Base-by-base conservation (phyloP, 306 rosid species). In the Acmispon strigosus region DNA sequence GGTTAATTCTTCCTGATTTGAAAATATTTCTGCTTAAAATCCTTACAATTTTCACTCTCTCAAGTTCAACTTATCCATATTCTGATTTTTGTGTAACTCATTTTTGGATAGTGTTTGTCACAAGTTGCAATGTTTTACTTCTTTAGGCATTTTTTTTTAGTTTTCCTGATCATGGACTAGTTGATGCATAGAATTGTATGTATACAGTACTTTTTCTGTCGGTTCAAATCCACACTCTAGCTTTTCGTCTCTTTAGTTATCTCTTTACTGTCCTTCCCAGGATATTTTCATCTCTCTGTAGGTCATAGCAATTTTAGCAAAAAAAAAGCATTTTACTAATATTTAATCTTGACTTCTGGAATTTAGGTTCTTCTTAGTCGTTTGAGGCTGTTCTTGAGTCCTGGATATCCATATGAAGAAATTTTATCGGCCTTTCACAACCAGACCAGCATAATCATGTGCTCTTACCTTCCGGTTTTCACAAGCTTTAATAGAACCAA, bases 341-440 rank as follows among this genome's bases (percentile, higher is more conserved):
- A 44, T 57, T 60, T 47, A 51, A 48, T 69, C 41, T 66, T 74
- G 13, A 59, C 9, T 44, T 72, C 56, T 82, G 66, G 50, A 76
- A 15, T 58, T 29, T 72, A 95, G 99, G 96, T 95, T 65, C 99
- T 95, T 85, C 83, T 95, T 76, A 95, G 93, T 75, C 97, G 99
- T 41, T 52, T 95, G 91, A 87, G 99, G 76, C 80, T 95, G 82
- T 95, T 95, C 90, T 87, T 95, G 86, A 91, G 99, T 85, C 99
- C 99, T 34, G 99, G 99, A 6, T 95, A 95, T 86, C 99, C 99
- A 4, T 95, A 95, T 62, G 99, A 95, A 81, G 99, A 95, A 76
- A 91, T 95, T 19, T 81, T 95, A 62, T 85, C 91, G 76, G 89
- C 99, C 16, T 95, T 89, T 59, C 99, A 95, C 85, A 91, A 95